A percentile compares a stretch with the other conserved stretches of the same genome.
Conservation (phyloP, 257 asterid genomes). For the Scutellaria galericulata region DNA sequence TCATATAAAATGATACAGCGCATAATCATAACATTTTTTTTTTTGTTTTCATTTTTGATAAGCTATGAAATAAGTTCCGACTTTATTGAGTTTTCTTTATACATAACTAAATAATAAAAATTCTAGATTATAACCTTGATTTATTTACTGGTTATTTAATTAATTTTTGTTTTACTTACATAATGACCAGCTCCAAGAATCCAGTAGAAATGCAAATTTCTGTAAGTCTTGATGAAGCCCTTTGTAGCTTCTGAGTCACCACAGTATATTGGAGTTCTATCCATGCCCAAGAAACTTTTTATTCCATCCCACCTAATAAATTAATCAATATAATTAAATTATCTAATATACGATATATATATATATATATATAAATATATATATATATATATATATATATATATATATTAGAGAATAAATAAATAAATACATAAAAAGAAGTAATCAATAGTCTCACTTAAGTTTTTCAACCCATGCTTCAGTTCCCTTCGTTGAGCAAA, state of each 20-base stretch:
- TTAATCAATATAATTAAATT: background rate
- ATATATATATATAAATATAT: no score
- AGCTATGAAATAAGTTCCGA: no score
- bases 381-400: no score
- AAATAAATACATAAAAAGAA: no score
- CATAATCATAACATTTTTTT: no score
- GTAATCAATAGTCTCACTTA: constrained; percentile 38
- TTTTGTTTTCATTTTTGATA: no score
- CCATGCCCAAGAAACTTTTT: constrained; percentile 51
- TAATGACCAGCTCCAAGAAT: constrained; percentile 92
- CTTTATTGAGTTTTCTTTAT: no score
- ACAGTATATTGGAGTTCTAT: constrained; percentile 66
- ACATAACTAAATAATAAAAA: no score
- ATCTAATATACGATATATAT: no score
- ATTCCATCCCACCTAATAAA: constrained; percentile 75
- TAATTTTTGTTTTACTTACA: constrained; percentile 45
- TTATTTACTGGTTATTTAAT: no score
- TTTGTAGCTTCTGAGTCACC: constrained; percentile 46
- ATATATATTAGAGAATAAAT: no score
- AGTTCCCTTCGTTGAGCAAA: constrained; percentile 69
- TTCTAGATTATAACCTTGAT: background rate
- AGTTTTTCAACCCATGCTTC: constrained; percentile 77
- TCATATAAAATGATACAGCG: no score
- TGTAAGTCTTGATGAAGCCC: constrained; percentile 68
- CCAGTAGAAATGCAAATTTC: constrained; percentile 72